Percentiles rank a stretch among this genome's conserved stretches.
phyloP scores from a whole-genome alignment of 78 protist species.

The Chrysochromulina tobinii region DNA sequence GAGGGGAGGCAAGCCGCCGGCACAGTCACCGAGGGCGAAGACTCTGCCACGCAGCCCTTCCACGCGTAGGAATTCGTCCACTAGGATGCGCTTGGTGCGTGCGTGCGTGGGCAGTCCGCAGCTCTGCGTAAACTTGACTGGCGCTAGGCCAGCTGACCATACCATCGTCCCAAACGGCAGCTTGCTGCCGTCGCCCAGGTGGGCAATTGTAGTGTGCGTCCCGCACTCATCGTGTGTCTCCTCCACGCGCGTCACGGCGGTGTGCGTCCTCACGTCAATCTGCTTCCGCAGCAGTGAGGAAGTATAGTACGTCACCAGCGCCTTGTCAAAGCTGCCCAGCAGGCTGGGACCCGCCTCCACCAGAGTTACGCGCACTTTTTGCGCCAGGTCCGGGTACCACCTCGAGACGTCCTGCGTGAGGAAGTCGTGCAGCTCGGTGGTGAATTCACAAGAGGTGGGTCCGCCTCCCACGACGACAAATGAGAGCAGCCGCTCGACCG shows the following conservation, averaged over 20 bases:
- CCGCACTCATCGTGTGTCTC: not conserved
- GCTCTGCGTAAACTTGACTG: not conserved
- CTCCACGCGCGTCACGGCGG: not conserved
- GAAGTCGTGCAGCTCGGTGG: constrained; percentile 39
- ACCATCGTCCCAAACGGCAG: not conserved
- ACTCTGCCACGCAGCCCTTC: not conserved
- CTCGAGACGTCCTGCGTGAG: not conserved
- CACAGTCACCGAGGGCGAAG: constrained; percentile 9
- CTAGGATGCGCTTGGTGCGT: too few species aligned
- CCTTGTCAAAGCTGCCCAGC: not conserved
- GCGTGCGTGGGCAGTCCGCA: too few species aligned
- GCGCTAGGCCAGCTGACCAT: not conserved
- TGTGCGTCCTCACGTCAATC: not conserved
- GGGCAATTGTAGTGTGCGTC: not conserved
- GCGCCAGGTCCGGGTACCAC: constrained; percentile 20
- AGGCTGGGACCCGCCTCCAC: constrained; percentile 6
- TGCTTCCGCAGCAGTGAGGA: not conserved
- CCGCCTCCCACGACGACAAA: constrained; percentile 47
- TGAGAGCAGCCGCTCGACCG: not conserved
- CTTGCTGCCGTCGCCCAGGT: not conserved
- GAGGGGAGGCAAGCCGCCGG: not conserved
- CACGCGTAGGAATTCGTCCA: too few species aligned
- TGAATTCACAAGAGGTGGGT: constrained; percentile 34
- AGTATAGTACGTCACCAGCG: not conserved
- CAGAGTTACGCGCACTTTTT: not conserved